Evolutionary conservation across 805 yeast species (phyloP), one percentile per base, ranked within the genome.

Genomic region (Wickerhamiella azymoides): DNA sequence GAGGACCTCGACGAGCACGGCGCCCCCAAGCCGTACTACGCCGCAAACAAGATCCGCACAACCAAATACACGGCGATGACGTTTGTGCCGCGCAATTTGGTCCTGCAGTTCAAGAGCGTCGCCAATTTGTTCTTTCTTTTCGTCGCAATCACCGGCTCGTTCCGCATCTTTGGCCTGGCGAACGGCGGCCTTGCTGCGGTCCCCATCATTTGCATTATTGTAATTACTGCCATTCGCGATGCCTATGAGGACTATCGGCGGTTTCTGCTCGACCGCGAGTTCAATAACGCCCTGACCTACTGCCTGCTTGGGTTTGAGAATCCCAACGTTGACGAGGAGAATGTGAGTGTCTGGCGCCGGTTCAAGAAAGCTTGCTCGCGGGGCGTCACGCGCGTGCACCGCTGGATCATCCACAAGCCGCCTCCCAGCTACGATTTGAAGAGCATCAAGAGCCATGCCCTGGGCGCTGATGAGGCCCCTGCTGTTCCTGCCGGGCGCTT

Each of bases 51-150:
- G 63, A 85, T 92, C 55, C 79, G 97, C 67, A 88, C 98, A 0
- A 85, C 98, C 2, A 89, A 86, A 66, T 92, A 92, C 64, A 92
- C 97, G 2, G 96, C 98, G 7, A 57, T 92, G 45, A 68, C 88
- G 11, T 89, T 89, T 58, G 54, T 89, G 21, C 97, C 97, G 2
- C 89, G 89, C 62, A 89, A 89, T 62, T 62, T 89, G 43, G 62
- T 65, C 38, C 72, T 73, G 52, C 98, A 92, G 65, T 88, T 88
- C 63, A 77, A 74, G 50, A 89, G 89, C 61, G 75, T 88, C 52
- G 98, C 98, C 42, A 92, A 92, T 63, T 66, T 85, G 42, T 92
- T 85, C 67, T 92, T 92, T 72, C 67, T 92, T 56, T 66, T 79
- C 37, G 69, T 84, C 66, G 80, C 79, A 60, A 79, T 92, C 53